Evolutionary conservation across 176 grass and related monocot species (phyloP).

Genomic region (Carex kokanica): DNA sequence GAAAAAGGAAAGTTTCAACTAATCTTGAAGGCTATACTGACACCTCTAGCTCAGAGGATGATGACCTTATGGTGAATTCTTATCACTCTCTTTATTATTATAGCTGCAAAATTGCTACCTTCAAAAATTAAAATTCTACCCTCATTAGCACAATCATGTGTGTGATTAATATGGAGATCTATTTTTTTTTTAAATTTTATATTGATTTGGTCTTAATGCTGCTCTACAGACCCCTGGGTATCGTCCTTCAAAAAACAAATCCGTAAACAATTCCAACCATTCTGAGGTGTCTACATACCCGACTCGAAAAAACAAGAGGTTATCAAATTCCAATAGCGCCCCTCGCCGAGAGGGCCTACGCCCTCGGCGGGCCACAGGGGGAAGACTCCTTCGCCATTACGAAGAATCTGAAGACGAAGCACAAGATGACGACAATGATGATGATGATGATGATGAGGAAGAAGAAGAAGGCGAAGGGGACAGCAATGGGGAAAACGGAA

Average conservation of each 20-base stretch:
- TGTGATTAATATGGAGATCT: not conserved
- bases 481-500: slow-evolving; percentile 81
- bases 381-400: slow-evolving; percentile 50
- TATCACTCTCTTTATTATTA: slow-evolving; percentile 17
- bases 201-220: slow-evolving; percentile 15
- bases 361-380: slow-evolving; percentile 65
- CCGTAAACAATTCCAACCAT: slow-evolving; percentile 44
- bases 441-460: slow-evolving; percentile 2
- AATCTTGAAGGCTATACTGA: slow-evolving; percentile 86
- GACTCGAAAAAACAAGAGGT: slow-evolving; percentile 47
- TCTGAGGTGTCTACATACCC: slow-evolving; percentile 37
- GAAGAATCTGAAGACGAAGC: slow-evolving; percentile 81
- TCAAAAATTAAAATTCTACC: not conserved
- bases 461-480: slow-evolving; percentile 26
- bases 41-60: slow-evolving; percentile 91
- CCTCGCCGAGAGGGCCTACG: slow-evolving; percentile 88
- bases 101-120: not conserved
- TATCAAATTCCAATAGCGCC: slow-evolving; percentile 52
- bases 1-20: slow-evolving; percentile 87
- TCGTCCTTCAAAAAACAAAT: slow-evolving; percentile 77
- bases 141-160: not conserved
- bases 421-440: slow-evolving; percentile 22
- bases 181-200: not conserved
- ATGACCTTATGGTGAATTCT: slow-evolving; percentile 89
- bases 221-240: slow-evolving; percentile 66